Evolutionary conservation across 192 early-diverging fungal genomes (phyloP).

Genomic region (Podila clonocystis): DNA sequence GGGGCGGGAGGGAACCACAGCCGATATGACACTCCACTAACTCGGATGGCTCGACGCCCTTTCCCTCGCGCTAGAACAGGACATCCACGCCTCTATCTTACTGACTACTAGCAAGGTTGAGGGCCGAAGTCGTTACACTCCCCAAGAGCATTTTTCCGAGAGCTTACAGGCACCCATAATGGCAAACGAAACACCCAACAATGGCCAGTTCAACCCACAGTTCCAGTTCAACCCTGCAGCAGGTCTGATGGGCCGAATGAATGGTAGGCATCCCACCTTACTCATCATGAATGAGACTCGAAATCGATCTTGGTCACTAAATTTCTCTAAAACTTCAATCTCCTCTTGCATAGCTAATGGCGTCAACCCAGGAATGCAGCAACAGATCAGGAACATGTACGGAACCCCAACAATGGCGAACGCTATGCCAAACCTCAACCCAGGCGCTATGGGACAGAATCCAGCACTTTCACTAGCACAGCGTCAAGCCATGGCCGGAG

Average conservation of each 20-base stretch:
- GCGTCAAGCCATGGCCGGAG: constrained; percentile 26
- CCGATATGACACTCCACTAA: no score
- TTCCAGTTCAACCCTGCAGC: constrained; percentile 38
- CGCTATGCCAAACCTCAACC: constrained; percentile 41
- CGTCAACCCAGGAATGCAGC: constrained; percentile 28
- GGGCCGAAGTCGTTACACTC: no score
- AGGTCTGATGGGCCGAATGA: constrained; percentile 42
- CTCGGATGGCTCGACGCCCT: no score
- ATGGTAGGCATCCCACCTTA: constrained; percentile 12
- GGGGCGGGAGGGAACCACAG: no score
- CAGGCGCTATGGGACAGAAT: constrained; percentile 25
- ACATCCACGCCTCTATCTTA: no score
- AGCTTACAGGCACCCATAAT: constrained; percentile 1
- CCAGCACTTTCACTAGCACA: constrained; percentile 33
- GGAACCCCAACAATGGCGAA: constrained; percentile 47
- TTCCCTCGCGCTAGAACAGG: no score
- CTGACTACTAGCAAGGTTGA: no score
- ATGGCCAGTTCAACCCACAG: constrained; percentile 43
- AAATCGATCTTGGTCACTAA: no score
- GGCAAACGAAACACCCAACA: constrained; percentile 48
- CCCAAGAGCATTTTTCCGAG: no score
- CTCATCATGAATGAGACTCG: no score
- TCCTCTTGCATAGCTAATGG: constrained; percentile 23
- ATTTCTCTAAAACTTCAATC: not conserved
- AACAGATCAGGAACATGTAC: constrained; percentile 50